Conservation (phyloP, 2,329 filamentous ascomycete genomes). For the Ophiostoma pallidulum region DNA sequence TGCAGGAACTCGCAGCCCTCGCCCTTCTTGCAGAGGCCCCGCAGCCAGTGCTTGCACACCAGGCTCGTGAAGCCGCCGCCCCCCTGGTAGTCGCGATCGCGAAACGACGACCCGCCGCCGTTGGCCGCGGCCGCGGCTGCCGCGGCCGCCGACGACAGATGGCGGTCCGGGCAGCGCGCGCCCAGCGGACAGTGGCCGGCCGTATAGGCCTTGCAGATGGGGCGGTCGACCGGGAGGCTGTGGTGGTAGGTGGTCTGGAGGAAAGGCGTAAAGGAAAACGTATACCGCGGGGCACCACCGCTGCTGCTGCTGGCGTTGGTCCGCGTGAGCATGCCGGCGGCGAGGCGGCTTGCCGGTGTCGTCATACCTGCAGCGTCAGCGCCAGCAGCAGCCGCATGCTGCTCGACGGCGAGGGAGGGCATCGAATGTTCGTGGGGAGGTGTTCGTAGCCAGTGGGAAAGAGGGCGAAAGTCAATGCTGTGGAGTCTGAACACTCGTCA, state of each 20-base stretch:
- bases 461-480: too few relatives aligned
- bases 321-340: constrained; percentile 46
- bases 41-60: constrained; percentile 98
- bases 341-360: constrained; percentile 24
- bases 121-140: constrained; percentile 24
- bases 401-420: too few relatives aligned
- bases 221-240: constrained; percentile 67
- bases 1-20: constrained; percentile 95
- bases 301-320: not conserved
- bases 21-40: constrained; percentile 95
- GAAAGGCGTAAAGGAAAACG: constrained; percentile 80
- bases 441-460: too few relatives aligned
- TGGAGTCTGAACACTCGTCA: too few relatives aligned
- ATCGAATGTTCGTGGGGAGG: too few relatives aligned
- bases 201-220: constrained; percentile 72
- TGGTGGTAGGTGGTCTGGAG: constrained; percentile 76
- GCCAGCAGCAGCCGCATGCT: not conserved
- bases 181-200: constrained; percentile 82
- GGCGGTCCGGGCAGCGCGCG: constrained; percentile 74
- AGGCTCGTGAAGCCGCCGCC: constrained; percentile 66
- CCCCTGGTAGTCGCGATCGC: too few relatives aligned
- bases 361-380: constrained; percentile 7
- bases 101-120: constrained; percentile 21
- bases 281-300: constrained; percentile 43
- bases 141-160: constrained; percentile 34